These are phyloP conservation scores for Boletus reticulatus DNA, from an alignment of 768 basidiomycete species.

Conservation along the genomic window DNA sequence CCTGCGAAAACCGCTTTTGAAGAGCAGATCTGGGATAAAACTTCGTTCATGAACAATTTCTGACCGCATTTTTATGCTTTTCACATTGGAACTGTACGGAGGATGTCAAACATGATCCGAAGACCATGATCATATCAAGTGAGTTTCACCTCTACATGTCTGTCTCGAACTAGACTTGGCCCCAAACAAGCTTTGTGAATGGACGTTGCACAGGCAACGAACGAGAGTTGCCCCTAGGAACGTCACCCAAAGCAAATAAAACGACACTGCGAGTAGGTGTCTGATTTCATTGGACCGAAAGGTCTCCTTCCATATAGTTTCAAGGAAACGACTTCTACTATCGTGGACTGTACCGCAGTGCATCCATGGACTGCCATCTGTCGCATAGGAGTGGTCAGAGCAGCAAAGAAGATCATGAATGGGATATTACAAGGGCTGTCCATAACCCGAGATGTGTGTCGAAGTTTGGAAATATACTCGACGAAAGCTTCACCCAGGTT, in stretches of 20 bases:
- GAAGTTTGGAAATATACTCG: neutral
- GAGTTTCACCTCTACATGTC: neutral
- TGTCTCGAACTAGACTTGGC: neutral
- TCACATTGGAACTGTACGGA: conserved; percentile 3
- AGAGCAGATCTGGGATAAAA: neutral
- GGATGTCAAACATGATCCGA: neutral
- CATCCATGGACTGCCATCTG: neutral
- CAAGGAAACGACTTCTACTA: neutral
- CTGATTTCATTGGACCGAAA: neutral
- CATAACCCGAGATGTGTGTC: neutral
- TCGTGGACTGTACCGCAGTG: neutral
- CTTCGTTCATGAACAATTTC: neutral
- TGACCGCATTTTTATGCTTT: conserved; percentile 3
- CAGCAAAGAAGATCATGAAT: neutral
- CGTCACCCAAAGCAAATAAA: neutral
- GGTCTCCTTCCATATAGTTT: no score
- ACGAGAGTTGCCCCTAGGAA: neutral
- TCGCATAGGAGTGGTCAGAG: neutral
- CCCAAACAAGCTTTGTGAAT: neutral
- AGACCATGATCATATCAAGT: neutral
- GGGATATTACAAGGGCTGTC: neutral
- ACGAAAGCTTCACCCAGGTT: neutral
- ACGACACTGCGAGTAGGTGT: neutral
- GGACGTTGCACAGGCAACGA: neutral
- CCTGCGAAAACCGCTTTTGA: neutral